Evolutionary conservation across 345 rosid genomes (phyloP), one percentile per base, ranked within the genome.

Genomic region (Laguncularia racemosa): DNA sequence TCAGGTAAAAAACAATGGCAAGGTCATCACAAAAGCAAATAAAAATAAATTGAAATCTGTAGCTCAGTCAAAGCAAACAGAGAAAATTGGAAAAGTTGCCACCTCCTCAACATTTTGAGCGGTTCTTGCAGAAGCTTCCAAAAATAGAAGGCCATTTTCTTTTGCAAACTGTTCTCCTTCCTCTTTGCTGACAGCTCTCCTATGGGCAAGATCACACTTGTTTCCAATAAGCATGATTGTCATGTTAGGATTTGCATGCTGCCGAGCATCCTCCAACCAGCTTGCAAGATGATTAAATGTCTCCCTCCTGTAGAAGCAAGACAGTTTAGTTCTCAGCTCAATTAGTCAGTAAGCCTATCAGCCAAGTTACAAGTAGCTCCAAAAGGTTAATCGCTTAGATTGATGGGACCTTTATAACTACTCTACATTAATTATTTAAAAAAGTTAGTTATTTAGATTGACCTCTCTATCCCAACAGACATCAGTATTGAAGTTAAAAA

Each of bases 81-180:
- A 9, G 19, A 16, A 11, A 53, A 33, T 33, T 33, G 40, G 9
- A 10, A 33, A 33, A 33, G 40, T 33, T 6, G 48, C 81, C 47
- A 89, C 98, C 92, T 92, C 96, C 66, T 91, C 98, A 20, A 88
- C 98, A 73, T 88, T 91, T 68, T 82, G 98, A 65, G 96, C 96
- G 53, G 98, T 89, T 83, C 95, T 86, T 13, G 98, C 98, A 61
- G 98, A 92, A 55, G 98, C 96, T 76, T 91, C 98, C 79, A 88
- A 59, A 70, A 91, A 91, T 40, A 92, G 52, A 43, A 92, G 90
- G 19, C 96, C 95, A 46, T 92, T 78, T 77, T 92, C 96, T 73
- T 83, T 88, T 45, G 98, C 99, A 73, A 93, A 93, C 72, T 85
- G 97, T 71, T 89, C 95, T 12, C 99, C 99, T 76, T 93, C 99